Base-by-base conservation (phyloP, 2,329 filamentous ascomycete species). In the Botrytis sinoallii region DNA sequence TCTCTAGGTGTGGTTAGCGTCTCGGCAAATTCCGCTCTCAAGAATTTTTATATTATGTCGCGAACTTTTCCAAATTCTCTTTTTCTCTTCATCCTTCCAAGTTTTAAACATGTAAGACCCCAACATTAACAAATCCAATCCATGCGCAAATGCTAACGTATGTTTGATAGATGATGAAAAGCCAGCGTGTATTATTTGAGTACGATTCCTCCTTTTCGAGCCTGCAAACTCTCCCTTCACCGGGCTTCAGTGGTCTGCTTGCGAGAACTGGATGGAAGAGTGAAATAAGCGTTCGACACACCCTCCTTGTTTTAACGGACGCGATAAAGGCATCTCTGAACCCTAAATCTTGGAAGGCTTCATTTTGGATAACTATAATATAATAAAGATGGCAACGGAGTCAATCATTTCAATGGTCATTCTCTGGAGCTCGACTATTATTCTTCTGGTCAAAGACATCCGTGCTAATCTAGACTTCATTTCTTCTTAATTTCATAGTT, bases 221-320 rank as follows among this genome's bases (percentile, higher is more conserved):
- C 88, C 85, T 86, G 85, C 85, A 88, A 89, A 93, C 93, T 95
- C 95, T 98, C 92, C 91, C 90, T 89, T 89, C 85, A 88, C 85
- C 85, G 90, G 93, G 95, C 94, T 93, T 83, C 94, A 98, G 96
- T 88, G 95, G 93, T 92, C 87, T 87, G 88, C 85, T 85, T 88
- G 90, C 84, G 85, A 85, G 86, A 86, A 87, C 84, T 84, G 86
- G 85, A 85, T 85, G 89, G 89, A 85, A 92, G 89, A 87, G 89
- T 99, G 96, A 98, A 91, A 94, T 94, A 88, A 91, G 96, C 94
- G 96, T 98, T 93, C 94, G 95, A 93, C 96, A 98, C 95, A 97
- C 88, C 85, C 83, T 91, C 92, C 95, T 98, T 98, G 94, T 98
- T 97, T 86, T 85, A 88, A 93, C 95, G 95, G 91, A 97, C 95